A percentile compares a stretch with the other conserved stretches of the same genome.
phyloP scores from a whole-genome alignment of 164 flowering plant species.

The Taxillus chinensis region DNA sequence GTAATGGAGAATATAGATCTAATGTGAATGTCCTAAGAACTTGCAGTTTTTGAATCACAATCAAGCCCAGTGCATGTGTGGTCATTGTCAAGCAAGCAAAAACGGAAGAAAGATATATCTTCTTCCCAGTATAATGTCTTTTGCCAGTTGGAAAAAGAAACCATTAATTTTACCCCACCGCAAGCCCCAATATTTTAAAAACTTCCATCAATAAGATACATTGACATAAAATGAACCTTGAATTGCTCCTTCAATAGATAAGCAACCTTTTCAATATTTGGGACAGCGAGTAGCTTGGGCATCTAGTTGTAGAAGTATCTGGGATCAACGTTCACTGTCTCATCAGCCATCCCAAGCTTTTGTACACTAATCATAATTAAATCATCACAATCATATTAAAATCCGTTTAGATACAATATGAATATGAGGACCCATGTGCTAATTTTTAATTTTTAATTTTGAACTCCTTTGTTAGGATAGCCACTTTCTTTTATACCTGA shows the following conservation, averaged over 20 bases:
- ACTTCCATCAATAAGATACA: not conserved
- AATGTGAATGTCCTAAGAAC: too few species aligned
- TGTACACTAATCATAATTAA: conserved; percentile 38
- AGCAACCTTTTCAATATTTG: conserved; percentile 82
- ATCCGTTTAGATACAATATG: not conserved
- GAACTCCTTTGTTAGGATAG: conserved; percentile 86
- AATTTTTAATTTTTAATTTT: too few species aligned
- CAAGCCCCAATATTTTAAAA: too few species aligned
- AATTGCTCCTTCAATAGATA: conserved; percentile 71
- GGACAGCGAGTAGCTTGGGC: conserved; percentile 97
- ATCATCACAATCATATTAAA: not conserved
- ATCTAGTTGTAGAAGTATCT: conserved; percentile 92
- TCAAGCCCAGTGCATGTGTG: not conserved
- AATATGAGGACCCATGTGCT: not conserved
- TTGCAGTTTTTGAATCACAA: not conserved
- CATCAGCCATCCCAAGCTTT: conserved; percentile 93
- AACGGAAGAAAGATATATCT: not conserved
- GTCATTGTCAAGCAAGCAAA: not conserved
- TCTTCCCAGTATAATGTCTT: too few species aligned
- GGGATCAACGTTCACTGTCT: conserved; percentile 93
- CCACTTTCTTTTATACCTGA: conserved; percentile 60
- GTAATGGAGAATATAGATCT: too few species aligned
- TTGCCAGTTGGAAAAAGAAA: too few species aligned
- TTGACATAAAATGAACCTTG: conserved; percentile 40
- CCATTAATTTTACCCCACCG: too few species aligned